These are phyloP conservation scores for Quercus parvula DNA, from an alignment of 306 rosid genomes.

Conservation along the genomic window DNA sequence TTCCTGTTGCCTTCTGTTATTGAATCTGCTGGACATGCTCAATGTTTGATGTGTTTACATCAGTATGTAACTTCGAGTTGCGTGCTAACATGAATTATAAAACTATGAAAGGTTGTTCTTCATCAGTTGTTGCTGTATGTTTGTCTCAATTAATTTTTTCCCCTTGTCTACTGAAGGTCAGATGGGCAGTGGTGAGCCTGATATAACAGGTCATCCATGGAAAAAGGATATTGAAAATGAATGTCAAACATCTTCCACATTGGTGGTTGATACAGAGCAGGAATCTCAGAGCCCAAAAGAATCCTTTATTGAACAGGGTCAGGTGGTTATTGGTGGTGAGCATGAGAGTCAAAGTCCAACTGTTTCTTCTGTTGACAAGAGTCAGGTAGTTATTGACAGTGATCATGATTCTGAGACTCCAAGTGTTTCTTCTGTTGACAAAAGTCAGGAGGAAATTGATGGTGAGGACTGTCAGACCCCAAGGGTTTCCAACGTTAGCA, in stretches of 20 bases:
- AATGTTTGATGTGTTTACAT: not conserved
- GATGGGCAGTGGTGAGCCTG: constrained; percentile 30
- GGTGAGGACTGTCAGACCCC: constrained; percentile 31
- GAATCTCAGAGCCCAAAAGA: constrained; percentile 1
- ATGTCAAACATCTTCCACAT: constrained; percentile 23
- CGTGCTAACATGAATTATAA: not conserved
- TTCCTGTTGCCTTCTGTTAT: not conserved
- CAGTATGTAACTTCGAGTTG: not conserved
- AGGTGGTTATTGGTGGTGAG: not conserved
- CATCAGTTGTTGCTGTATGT: constrained; percentile 9
- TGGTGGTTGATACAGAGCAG: constrained; percentile 16
- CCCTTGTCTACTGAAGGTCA: constrained; percentile 20
- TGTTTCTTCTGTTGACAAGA: constrained; percentile 21
- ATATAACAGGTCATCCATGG: constrained; percentile 13
- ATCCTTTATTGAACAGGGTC: constrained; percentile 7
- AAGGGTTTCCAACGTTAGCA: constrained; percentile 21
- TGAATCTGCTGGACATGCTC: not conserved
- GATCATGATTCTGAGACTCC: constrained; percentile 28
- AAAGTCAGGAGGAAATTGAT: constrained; percentile 27
- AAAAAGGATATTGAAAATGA: constrained; percentile 18
- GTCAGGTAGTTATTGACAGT: constrained; percentile 18
- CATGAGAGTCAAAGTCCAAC: constrained; percentile 17
- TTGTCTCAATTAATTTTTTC: not conserved
- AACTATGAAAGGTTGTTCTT: not conserved
- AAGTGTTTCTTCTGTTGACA: constrained; percentile 23